Evolutionary conservation across 768 basidiomycete genomes (phyloP), one percentile per base, ranked within the genome.

Genomic region (Serpula lacrymans): DNA sequence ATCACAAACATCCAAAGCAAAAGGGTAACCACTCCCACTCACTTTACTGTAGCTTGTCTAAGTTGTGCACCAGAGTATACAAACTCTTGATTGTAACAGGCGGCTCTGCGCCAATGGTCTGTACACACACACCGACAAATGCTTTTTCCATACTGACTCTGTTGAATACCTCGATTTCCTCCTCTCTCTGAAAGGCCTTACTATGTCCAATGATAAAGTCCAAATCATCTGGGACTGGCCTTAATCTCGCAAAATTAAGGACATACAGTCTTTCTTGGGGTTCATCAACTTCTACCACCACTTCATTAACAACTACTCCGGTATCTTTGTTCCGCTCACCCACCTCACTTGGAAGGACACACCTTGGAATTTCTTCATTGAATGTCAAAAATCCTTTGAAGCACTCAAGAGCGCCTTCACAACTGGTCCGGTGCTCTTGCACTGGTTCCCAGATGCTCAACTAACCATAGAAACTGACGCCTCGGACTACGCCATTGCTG

Each of bases 121-220:
- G 17, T 16, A n/a, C n/a, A n/a, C n/a, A n/a, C n/a, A n/a, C n/a
- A n/a, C n/a, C n/a, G 43, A 49, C 41, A 55, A 55, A 26, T n/a
- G n/a, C n/a, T n/a, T n/a, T n/a, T n/a, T n/a, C n/a, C n/a, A n/a
- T n/a, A n/a, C 34, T 10, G 20, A 12, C 4, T 22, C 52, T 17
- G 40, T 62, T 0, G 49, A 62, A 27, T 69, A 60, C 36, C 53
- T 72, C 1, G 65, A 71, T 11, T 47, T 54, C 20, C 56, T 69
- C 32, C 43, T 73, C 5, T 20, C 35, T 6, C 14, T 48, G 11
- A 47, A 50, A 2, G 41, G 57, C 23, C 43, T 70, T 40, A 31
- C 51, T 23, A 72, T 72, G 69, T 59, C 69, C 42, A 54, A 59
- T 0, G 42, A 39, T 1, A 74, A 75, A 46, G 22, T 73, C 0